phyloP scores from a whole-genome alignment of 176 grass and related monocot species.

The Elymus sibiricus region DNA sequence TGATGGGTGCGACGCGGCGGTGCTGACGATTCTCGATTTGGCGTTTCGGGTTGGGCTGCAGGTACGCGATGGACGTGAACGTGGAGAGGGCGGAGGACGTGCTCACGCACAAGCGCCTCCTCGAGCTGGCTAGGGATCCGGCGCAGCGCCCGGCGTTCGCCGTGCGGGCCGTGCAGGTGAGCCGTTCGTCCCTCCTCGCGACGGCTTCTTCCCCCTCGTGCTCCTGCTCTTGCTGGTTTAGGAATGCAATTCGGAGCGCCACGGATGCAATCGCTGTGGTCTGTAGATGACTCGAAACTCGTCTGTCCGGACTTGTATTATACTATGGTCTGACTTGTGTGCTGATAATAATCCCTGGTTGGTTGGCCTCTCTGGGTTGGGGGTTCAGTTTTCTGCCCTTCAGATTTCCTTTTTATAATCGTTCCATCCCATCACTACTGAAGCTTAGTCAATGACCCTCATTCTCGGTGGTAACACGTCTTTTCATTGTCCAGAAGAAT shows the following conservation, averaged over 20 bases:
- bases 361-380: neutral
- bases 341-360: neutral
- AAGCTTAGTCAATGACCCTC: neutral
- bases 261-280: neutral
- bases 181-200: neutral
- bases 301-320: neutral
- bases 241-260: neutral
- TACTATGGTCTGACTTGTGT: neutral
- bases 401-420: neutral
- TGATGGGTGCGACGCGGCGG: too few relatives aligned
- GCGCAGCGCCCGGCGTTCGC: conserved; percentile 46
- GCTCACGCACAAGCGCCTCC: conserved; percentile 55
- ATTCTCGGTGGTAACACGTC: neutral
- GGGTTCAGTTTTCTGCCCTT: neutral
- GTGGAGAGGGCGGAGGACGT: conserved; percentile 74
- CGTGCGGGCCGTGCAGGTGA: conserved; percentile 65
- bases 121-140: conserved; percentile 54
- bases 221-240: neutral
- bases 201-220: neutral
- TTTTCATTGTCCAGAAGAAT: neutral
- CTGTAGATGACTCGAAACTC: neutral
- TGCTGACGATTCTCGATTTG: neutral
- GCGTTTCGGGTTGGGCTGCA: neutral
- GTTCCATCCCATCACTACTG: neutral
- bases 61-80: conserved; percentile 69